Evolutionary conservation across 345 rosid species (phyloP).

Genomic region (Citrus cavaleriei): DNA sequence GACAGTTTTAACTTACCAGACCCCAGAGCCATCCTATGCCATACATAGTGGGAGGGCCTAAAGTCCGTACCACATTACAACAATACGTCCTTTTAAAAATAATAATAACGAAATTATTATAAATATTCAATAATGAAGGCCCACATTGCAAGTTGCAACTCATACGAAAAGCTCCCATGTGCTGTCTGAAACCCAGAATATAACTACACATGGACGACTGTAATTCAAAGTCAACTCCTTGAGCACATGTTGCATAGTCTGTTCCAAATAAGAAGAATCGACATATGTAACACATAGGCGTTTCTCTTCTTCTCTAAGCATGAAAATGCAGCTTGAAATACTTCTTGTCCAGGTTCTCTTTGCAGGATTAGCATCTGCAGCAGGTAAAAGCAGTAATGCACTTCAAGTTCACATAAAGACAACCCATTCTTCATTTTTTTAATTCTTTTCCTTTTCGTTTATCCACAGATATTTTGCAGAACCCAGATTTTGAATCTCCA

Average conservation of each 20-base stretch:
- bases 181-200: background rate
- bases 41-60: background rate
- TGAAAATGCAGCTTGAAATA: conserved; percentile 21
- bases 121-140: too few species aligned
- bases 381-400: conserved; percentile 29
- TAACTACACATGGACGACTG: background rate
- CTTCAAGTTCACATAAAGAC: background rate
- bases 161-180: background rate
- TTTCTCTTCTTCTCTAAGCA: conserved; percentile 15
- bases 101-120: too few species aligned
- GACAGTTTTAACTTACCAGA: background rate
- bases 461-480: conserved; percentile 42
- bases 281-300: background rate
- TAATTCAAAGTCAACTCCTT: conserved; percentile 7
- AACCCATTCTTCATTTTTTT: background rate
- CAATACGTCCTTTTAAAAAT: too few species aligned
- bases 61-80: background rate
- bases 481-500: conserved; percentile 55
- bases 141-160: background rate
- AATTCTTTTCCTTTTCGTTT: conserved; percentile 4
- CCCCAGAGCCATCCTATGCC: background rate
- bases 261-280: background rate
- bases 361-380: conserved; percentile 34
- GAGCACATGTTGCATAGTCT: background rate
- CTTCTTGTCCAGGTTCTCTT: conserved; percentile 25